Evolutionary conservation across 2,329 filamentous ascomycete genomes (phyloP).

Genomic region (Setomelanomma holmii): DNA sequence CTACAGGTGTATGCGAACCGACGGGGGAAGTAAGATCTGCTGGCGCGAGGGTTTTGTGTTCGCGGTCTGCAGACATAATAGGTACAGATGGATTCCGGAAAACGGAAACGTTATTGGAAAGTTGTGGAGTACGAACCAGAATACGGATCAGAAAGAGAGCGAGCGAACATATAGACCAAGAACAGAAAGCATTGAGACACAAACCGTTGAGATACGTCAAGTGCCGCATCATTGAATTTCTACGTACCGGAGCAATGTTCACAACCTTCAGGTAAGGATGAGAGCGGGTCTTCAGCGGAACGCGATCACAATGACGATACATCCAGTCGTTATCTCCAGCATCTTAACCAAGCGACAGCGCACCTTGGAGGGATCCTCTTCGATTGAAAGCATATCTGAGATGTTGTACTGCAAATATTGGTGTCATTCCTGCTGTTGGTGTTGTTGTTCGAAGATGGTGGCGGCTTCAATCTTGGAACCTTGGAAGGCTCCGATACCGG

Average conservation of each 20-base stretch:
- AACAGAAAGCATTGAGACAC: too few relatives aligned
- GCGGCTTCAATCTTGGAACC: too few relatives aligned
- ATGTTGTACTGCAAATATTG: too few relatives aligned
- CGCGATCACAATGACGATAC: not conserved
- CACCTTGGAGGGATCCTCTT: not conserved
- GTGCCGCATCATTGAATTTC: not conserved
- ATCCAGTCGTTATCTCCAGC: not conserved
- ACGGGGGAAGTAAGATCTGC: slow-evolving; percentile 9
- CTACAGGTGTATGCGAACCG: slow-evolving; percentile 12
- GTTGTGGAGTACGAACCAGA: too few relatives aligned
- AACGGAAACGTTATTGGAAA: too few relatives aligned
- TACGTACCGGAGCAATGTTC: not conserved
- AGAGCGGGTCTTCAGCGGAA: not conserved
- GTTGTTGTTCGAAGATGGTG: too few relatives aligned
- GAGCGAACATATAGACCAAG: not conserved
- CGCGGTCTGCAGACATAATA: slow-evolving; percentile 4
- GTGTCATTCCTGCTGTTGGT: too few relatives aligned
- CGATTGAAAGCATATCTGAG: too few relatives aligned
- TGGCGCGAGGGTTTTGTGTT: slow-evolving; percentile 12
- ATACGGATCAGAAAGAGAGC: too few relatives aligned
- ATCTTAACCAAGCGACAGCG: not conserved
- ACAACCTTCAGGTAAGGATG: not conserved
- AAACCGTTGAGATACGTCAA: too few relatives aligned
- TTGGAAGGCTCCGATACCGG: too few relatives aligned
- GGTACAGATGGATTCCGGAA: too few relatives aligned